A percentile compares a stretch with the other conserved stretches of the same genome.
phyloP scores from a whole-genome alignment of 805 yeast species.

The Spathaspora arborariae region DNA sequence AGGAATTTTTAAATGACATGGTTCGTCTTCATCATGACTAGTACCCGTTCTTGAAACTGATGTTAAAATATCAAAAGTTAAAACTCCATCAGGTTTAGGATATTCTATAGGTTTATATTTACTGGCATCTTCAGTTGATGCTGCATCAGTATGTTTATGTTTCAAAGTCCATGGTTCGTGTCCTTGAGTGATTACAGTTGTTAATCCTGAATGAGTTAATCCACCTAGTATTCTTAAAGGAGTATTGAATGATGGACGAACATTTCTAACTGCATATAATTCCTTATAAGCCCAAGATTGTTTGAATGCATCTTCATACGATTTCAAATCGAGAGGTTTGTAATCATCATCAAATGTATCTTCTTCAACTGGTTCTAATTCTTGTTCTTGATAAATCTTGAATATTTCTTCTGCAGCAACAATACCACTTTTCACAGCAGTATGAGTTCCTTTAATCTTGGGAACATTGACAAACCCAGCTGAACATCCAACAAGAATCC shows the following conservation, averaged over 20 bases:
- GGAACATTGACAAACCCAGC: conserved; percentile 98
- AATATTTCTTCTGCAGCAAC: conserved; percentile 87
- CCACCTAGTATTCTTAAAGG: conserved; percentile 82
- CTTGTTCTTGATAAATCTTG: conserved; percentile 22
- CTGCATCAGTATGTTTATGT: conserved; percentile 68
- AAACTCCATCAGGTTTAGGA: conserved; percentile 93
- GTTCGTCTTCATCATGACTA: conserved; percentile 91
- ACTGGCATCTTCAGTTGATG: conserved; percentile 63
- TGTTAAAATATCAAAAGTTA: conserved; percentile 88
- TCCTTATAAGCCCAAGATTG: conserved; percentile 87
- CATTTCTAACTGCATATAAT: conserved; percentile 78
- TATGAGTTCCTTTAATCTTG: conserved; percentile 95
- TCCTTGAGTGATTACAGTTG: conserved; percentile 76
- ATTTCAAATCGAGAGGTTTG: conserved; percentile 41
- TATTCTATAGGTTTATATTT: conserved; percentile 71
- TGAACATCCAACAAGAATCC: conserved; percentile 88
- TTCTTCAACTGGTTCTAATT: conserved; percentile 45
- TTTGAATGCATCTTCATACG: conserved; percentile 63
- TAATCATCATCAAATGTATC: conserved; percentile 24
- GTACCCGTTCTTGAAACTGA: conserved; percentile 98
- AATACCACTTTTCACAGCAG: conserved; percentile 95
- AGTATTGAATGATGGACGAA: conserved; percentile 84
- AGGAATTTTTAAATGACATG: conserved; percentile 70
- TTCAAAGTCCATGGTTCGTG: conserved; percentile 83
- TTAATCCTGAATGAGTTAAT: conserved; percentile 75